Percentiles rank a stretch among this genome's conserved stretches.
Evolutionary conservation across 352 stramenopile genomes (phyloP).

Genomic region (Phytophthora uliginosa): DNA sequence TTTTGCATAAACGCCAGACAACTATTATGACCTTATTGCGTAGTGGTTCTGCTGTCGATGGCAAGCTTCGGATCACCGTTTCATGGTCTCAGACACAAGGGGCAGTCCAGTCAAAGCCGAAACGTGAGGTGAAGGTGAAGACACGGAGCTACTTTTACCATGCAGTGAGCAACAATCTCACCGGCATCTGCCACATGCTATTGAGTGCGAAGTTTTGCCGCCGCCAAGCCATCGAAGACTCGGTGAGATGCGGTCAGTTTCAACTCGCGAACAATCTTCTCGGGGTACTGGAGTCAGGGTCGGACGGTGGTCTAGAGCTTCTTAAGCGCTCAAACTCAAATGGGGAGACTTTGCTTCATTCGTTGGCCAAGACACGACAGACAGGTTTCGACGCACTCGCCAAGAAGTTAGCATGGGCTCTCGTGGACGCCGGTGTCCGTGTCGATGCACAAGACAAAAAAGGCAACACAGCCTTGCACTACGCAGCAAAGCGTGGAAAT

Average conservation of each 20-base stretch:
- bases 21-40: slow-evolving; percentile 85
- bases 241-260: slow-evolving; percentile 74
- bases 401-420: slow-evolving; percentile 69
- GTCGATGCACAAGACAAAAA: slow-evolving; percentile 36
- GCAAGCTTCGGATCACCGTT: slow-evolving; percentile 47
- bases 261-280: slow-evolving; percentile 80
- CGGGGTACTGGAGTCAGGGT: slow-evolving; percentile 54
- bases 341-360: slow-evolving; percentile 72
- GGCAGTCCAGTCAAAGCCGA: slow-evolving; percentile 4
- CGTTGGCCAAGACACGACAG: slow-evolving; percentile 63
- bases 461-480: slow-evolving; percentile 69
- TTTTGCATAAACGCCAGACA: slow-evolving; percentile 70
- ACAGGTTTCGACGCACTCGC: slow-evolving; percentile 62
- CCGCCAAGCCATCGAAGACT: slow-evolving; percentile 81
- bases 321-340: slow-evolving; percentile 51
- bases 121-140: slow-evolving; percentile 28
- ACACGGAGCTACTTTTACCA: slow-evolving; percentile 81
- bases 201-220: slow-evolving; percentile 78
- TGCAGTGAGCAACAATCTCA: slow-evolving; percentile 73
- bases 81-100: slow-evolving; percentile 8
- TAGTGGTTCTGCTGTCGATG: slow-evolving; percentile 64
- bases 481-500: slow-evolving; percentile 61
- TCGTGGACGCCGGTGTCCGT: slow-evolving; percentile 64
- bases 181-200: slow-evolving; percentile 84
- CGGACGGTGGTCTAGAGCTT: slow-evolving; percentile 43